Percentiles rank a stretch among this genome's conserved stretches.
phyloP scores from a whole-genome alignment of 2,329 filamentous ascomycete species.

The Aureobasidium subglaciale region DNA sequence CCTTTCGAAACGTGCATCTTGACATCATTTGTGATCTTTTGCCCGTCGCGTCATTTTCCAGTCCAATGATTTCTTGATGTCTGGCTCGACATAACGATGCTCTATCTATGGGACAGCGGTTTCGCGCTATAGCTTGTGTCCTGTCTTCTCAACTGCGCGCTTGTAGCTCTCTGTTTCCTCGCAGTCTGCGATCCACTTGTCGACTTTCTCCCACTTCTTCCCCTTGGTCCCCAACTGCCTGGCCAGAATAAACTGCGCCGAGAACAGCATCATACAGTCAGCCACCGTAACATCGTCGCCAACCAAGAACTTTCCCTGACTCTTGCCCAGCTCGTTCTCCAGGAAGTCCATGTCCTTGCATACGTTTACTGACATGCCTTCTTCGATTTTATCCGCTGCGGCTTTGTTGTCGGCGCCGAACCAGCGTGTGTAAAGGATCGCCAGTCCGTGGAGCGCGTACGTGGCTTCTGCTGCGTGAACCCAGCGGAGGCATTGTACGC shows the following conservation, averaged over 20 bases:
- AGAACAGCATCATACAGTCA: slow-evolving; percentile 42
- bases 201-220: slow-evolving; percentile 28
- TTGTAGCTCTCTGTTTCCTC: slow-evolving; percentile 31
- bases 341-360: slow-evolving; percentile 41
- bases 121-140: slow-evolving; percentile 27
- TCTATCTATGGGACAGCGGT: no score
- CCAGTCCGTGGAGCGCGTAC: slow-evolving; percentile 39
- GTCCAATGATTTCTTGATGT: neutral
- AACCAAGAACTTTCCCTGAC: slow-evolving; percentile 33
- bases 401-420: slow-evolving; percentile 26
- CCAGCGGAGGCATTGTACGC: slow-evolving; percentile 37
- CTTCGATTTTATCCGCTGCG: slow-evolving; percentile 31
- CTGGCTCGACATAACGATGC: no score
- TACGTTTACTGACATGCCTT: slow-evolving; percentile 36
- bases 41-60: neutral
- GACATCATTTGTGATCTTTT: slow-evolving; percentile 5
- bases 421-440: slow-evolving; percentile 40
- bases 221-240: slow-evolving; percentile 32
- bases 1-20: neutral
- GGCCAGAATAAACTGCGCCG: slow-evolving; percentile 33
- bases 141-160: slow-evolving; percentile 36
- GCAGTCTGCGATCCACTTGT: slow-evolving; percentile 33
- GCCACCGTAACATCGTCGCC: slow-evolving; percentile 37
- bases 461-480: slow-evolving; percentile 43
- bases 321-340: slow-evolving; percentile 34